Evolutionary conservation across 202 grass and related monocot genomes (phyloP).

Genomic region (Panicum virgatum): DNA sequence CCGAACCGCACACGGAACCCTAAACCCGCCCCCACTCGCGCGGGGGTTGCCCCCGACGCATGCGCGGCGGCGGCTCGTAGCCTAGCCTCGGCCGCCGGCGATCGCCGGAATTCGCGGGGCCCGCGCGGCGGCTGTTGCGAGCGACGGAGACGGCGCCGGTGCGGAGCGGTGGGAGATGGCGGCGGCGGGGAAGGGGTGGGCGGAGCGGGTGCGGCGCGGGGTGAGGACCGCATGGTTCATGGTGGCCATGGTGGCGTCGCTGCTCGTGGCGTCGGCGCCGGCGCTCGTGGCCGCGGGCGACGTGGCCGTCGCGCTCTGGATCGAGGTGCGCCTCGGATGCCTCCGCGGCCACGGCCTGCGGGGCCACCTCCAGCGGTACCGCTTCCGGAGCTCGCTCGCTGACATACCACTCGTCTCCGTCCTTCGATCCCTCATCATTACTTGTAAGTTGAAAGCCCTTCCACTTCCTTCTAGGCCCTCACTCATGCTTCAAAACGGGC

Average conservation of each 20-base stretch:
- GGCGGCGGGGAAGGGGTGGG: constrained; percentile 63
- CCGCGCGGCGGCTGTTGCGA: neutral
- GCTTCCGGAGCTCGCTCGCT: constrained; percentile 80
- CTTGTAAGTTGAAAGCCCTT: constrained; percentile 70
- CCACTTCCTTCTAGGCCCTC: constrained; percentile 1
- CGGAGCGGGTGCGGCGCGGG: constrained; percentile 63
- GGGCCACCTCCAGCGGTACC: constrained; percentile 53
- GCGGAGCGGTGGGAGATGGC: constrained; percentile 43
- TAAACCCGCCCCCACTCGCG: neutral
- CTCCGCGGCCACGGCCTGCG: constrained; percentile 47
- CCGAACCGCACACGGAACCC: neutral
- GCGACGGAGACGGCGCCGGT: neutral
- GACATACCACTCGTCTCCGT: constrained; percentile 90
- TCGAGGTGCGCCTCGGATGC: constrained; percentile 67
- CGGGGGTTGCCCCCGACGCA: neutral
- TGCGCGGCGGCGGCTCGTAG: constrained; percentile 40
- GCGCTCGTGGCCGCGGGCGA: constrained; percentile 72
- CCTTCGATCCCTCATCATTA: constrained; percentile 63
- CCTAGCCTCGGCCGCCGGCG: constrained; percentile 26
- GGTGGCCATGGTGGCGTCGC: constrained; percentile 75
- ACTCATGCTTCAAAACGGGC: constrained; percentile 5
- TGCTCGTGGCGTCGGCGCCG: constrained; percentile 80
- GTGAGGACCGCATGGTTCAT: constrained; percentile 73
- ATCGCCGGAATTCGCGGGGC: constrained; percentile 44
- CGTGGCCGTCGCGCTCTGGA: constrained; percentile 60